Percentiles rank a stretch among this genome's conserved stretches.
Conservation (phyloP, 768 basidiomycete species). For the Xerocomellus chrysenteron region DNA sequence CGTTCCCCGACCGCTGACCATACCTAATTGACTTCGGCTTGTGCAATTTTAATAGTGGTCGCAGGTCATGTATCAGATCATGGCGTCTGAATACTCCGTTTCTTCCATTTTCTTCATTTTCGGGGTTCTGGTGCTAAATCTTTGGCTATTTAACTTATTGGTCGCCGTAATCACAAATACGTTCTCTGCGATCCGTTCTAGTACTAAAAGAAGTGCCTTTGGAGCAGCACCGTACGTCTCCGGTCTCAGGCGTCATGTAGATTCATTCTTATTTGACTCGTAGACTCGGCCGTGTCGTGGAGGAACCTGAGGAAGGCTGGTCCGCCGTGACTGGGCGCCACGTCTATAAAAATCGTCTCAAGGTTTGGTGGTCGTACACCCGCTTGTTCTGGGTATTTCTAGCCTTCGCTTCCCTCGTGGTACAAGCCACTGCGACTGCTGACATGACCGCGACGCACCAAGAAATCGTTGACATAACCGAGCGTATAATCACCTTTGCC, state of each 20-base stretch:
- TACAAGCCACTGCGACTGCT: constrained; percentile 69
- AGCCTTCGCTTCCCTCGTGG: constrained; percentile 64
- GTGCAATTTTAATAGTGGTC: constrained; percentile 54
- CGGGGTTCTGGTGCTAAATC: constrained; percentile 83
- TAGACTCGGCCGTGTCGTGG: constrained; percentile 42
- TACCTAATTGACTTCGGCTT: background rate
- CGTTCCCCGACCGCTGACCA: background rate
- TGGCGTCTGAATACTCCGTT: constrained; percentile 88
- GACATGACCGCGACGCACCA: constrained; percentile 47
- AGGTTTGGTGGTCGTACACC: constrained; percentile 56
- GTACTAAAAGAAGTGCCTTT: constrained; percentile 90
- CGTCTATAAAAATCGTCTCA: constrained; percentile 47
- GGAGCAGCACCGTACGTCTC: constrained; percentile 54
- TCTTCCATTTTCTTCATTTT: constrained; percentile 86
- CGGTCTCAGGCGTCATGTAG: background rate
- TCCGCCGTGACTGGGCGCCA: constrained; percentile 45
- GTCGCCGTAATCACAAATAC: constrained; percentile 96
- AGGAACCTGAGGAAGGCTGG: constrained; percentile 68
- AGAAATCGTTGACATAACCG: constrained; percentile 56
- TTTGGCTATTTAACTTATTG: constrained; percentile 91
- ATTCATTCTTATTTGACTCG: background rate
- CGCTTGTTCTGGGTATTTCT: constrained; percentile 75
- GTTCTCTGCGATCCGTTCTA: constrained; percentile 81
- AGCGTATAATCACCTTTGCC: constrained; percentile 73
- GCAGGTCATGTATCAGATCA: constrained; percentile 80